A percentile compares a stretch with the other conserved stretches of the same genome.
Conservation (phyloP, 1,284 basidiomycete species). For the Apiotrichum brassicae region DNA sequence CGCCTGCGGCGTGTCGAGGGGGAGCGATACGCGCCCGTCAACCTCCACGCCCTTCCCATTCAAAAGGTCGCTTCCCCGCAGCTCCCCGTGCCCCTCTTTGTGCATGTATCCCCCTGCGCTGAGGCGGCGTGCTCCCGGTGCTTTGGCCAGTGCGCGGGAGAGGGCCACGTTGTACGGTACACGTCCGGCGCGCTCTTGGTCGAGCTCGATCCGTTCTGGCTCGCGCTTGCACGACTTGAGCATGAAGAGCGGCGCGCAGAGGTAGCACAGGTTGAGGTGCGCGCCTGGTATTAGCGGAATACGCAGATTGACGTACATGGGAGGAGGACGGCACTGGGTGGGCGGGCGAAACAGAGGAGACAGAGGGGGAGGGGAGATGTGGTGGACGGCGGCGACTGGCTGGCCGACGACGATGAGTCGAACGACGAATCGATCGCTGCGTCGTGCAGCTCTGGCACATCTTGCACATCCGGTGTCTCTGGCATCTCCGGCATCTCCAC, state of each 20-base stretch:
- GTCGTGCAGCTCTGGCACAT: too few species aligned
- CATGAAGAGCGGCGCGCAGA: conserved; percentile 35
- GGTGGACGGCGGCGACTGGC: neutral
- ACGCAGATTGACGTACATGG: conserved; percentile 21
- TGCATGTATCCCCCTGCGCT: conserved; percentile 25
- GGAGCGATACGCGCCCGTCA: conserved; percentile 2
- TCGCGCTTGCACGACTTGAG: conserved; percentile 2
- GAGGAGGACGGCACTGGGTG: conserved; percentile 32
- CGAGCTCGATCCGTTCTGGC: neutral
- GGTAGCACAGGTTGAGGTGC: conserved; percentile 36
- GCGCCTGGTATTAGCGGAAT: neutral
- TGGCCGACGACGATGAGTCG: neutral
- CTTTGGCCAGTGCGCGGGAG: conserved; percentile 24
- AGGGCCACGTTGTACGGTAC: conserved; percentile 25
- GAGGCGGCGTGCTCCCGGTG: conserved; percentile 17
- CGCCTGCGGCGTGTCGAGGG: neutral
- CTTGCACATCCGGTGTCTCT: too few species aligned
- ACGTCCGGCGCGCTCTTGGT: neutral
- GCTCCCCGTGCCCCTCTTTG: conserved; percentile 18
- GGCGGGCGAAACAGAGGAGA: conserved; percentile 29
- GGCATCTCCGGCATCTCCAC: too few species aligned
- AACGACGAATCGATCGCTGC: too few species aligned
- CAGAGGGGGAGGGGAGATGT: conserved; percentile 25
- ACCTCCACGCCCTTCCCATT: neutral
- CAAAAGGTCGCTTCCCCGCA: conserved; percentile 15